Base-by-base conservation (phyloP, 2,329 filamentous ascomycete genomes). In the Trichoderma koningiopsis region DNA sequence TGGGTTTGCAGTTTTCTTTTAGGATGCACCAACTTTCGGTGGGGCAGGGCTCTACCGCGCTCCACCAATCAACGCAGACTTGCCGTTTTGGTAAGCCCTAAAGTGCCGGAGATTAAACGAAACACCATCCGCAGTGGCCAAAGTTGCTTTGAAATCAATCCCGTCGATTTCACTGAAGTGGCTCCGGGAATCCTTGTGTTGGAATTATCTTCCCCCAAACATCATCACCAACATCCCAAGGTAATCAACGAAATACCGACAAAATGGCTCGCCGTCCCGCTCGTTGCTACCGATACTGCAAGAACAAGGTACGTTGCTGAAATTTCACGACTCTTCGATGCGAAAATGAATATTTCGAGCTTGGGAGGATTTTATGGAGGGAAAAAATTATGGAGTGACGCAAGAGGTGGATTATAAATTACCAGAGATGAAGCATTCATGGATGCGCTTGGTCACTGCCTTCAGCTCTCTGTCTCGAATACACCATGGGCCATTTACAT, bases 221-320 rank as follows among this genome's bases (percentile, higher is more conserved):
- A 78, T 56, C 77, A 79, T 74, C 79, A 81, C 74, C 74, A 74
- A 74, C 64, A 71, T 69, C 72, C 73, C 77, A 75, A 77, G 72
- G 40, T 43, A 73, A 49, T 13, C 76, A 80, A 78, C 74, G 78
- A 78, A 88, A 85, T 8, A 86, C 87, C 85, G 89, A 91, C 91
- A 94, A 91, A 88, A 99, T 99, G 96, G 96, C 96, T 83, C 94
- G 96, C 86, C 94, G 96, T 92, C 96, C 96, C 83, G 96, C 96
- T 82, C 92, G 96, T 89, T 99, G 96, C 89, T 99, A 97, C 91
- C 92, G 96, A 83, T 99, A 99, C 92, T 99, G 96, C 94, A 99
- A 99, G 93, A 99, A 98, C 92, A 97, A 97, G 94, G 94, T 97
- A 83, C 86, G 91, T 69, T 64, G 47, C 69, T 67, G 65, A 70